These are phyloP conservation scores for Pleurotus pulmonarius DNA, from an alignment of 768 basidiomycete species.

Conservation along the genomic window DNA sequence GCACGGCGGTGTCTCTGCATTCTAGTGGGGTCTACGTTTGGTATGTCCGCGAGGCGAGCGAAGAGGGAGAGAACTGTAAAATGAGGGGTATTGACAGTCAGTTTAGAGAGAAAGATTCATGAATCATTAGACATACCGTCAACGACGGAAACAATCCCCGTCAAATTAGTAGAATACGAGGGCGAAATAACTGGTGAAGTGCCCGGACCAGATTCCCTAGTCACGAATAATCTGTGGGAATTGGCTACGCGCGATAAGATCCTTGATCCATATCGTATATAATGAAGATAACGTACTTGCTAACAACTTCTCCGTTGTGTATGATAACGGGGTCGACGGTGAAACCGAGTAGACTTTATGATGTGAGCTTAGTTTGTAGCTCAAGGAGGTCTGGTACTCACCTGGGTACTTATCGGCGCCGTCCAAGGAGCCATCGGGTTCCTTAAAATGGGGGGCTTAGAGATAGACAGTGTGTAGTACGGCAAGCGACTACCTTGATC, in stretches of 20 bases:
- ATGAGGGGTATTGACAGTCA: background rate
- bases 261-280: background rate
- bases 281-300: slow-evolving; percentile 54
- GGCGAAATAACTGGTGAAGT: slow-evolving; percentile 47
- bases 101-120: background rate
- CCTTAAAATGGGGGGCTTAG: slow-evolving; percentile 30
- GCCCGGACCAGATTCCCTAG: slow-evolving; percentile 44
- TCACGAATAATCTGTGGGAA: slow-evolving; percentile 77
- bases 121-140: slow-evolving; percentile 51
- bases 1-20: slow-evolving; percentile 80
- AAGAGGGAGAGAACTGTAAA: slow-evolving; percentile 71
- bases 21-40: slow-evolving; percentile 70
- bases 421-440: slow-evolving; percentile 71
- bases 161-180: slow-evolving; percentile 44
- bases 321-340: slow-evolving; percentile 58
- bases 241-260: slow-evolving; percentile 47
- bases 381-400: slow-evolving; percentile 17
- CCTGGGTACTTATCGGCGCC: slow-evolving; percentile 80
- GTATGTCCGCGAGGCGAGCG: slow-evolving; percentile 68
- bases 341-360: slow-evolving; percentile 69
- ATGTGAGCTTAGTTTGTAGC: background rate
- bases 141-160: slow-evolving; percentile 78
- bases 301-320: slow-evolving; percentile 76
- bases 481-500: slow-evolving; percentile 53
- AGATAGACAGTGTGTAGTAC: background rate